These are phyloP conservation scores for Trametes meyenii DNA, from an alignment of 768 basidiomycete genomes.

Conservation along the genomic window DNA sequence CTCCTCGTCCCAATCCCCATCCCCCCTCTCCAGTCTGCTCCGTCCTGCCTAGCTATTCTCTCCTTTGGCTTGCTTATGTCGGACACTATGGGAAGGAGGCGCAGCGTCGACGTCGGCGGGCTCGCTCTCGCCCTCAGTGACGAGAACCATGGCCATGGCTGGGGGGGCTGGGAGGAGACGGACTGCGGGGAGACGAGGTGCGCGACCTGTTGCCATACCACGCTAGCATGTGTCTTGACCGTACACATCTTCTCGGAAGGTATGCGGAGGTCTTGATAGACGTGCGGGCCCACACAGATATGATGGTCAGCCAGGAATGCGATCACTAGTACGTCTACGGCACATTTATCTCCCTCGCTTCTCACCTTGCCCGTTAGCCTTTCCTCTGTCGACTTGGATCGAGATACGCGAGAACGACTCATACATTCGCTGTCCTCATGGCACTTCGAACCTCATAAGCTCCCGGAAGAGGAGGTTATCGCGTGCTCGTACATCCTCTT, in stretches of 20 bases:
- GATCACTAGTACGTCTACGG: conserved; percentile 43
- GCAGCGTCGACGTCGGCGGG: conserved; percentile 90
- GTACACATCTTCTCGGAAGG: conserved; percentile 31
- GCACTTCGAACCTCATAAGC: conserved; percentile 88
- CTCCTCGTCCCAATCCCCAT: conserved; percentile 15
- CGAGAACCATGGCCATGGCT: conserved; percentile 66
- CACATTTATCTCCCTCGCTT: neutral
- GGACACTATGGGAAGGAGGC: conserved; percentile 43
- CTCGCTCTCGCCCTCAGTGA: conserved; percentile 76
- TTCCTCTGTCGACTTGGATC: conserved; percentile 43
- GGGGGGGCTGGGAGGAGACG: conserved; percentile 62
- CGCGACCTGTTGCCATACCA: conserved; percentile 31
- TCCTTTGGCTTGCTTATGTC: conserved; percentile 6
- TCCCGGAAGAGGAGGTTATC: conserved; percentile 81
- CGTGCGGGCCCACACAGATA: conserved; percentile 80
- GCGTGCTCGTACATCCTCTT: conserved; percentile 86
- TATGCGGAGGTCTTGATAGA: conserved; percentile 84
- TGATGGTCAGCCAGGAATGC: conserved; percentile 64
- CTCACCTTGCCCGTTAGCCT: conserved; percentile 20
- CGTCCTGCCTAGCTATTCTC: neutral
- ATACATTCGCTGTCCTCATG: conserved; percentile 74
- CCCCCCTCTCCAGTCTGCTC: conserved; percentile 1
- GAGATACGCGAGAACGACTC: conserved; percentile 58
- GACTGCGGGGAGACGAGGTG: conserved; percentile 53
- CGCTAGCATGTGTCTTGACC: conserved; percentile 23